Evolutionary conservation across 306 rosid species (phyloP), one percentile per base, ranked within the genome.

Genomic region (Morella rubra): DNA sequence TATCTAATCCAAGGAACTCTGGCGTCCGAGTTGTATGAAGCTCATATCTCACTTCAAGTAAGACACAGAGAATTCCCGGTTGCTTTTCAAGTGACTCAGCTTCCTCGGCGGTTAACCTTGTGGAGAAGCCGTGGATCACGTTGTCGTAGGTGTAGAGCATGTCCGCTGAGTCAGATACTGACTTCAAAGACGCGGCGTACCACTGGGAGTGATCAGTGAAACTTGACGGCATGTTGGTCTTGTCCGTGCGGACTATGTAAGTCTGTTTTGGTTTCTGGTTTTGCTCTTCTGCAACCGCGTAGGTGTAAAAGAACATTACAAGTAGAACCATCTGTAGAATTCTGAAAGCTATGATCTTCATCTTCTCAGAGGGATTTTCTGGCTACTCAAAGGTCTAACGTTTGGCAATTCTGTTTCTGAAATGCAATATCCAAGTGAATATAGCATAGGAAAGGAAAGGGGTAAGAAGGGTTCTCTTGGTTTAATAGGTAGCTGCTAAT

Each of bases 1-100:
- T 88, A 20, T 75, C 89, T 16, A 94, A 74, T 59, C 98, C 97
- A 5, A 94, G 95, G 80, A 94, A 94, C 81, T 84, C 72, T 0
- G 98, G 98, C 5, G 98, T 86, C 79, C 97, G 87, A 80, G 97
- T 94, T 42, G 98, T 94, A 58, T 94, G 98, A 53, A 94, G 96
- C 81, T 94, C 90, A 5, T 92, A 94, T 66, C 71, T 81, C 64
- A 71, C 71, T 59, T 94, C 97, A 6, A 89, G 95, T 65, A 87
- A 52, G 64, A 90, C 85, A 24, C 88, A 84, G 51, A 94, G 84
- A 62, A 94, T 79, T 55, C 96, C 97, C 0, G 79, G 82, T 73
- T 89, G 93, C 73, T 87, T 83, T 44, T 77, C 83, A 0, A 94
- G 93, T 41, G 71, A 74, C 60, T 89, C 84, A 5, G 93, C 96